phyloP scores from a whole-genome alignment of 352 stramenopile species.

The Aphanomyces invadans region DNA sequence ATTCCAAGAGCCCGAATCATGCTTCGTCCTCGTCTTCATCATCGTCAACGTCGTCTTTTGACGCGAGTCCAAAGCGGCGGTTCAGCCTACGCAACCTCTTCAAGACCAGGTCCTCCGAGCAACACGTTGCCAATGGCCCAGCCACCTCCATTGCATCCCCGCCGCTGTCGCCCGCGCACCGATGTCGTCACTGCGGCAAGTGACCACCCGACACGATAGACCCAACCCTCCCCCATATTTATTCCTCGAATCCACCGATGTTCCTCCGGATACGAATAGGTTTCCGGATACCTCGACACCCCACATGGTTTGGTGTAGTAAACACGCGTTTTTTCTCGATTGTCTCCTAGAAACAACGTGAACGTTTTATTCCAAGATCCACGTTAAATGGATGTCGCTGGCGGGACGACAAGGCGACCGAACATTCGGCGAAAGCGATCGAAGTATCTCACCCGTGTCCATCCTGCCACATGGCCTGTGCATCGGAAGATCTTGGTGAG shows the following conservation, averaged over 20 bases:
- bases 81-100: constrained; percentile 23
- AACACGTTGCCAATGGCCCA: neutral
- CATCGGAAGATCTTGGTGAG: too few species aligned
- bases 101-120: neutral
- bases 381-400: too few species aligned
- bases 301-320: too few species aligned
- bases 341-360: too few species aligned
- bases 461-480: too few species aligned
- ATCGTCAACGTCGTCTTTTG: neutral
- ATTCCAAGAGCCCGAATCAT: neutral
- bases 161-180: neutral
- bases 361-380: too few species aligned
- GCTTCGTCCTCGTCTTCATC: neutral
- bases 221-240: neutral
- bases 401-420: too few species aligned
- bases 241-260: neutral
- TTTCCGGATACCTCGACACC: neutral
- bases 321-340: too few species aligned
- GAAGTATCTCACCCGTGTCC: too few species aligned
- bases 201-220: neutral
- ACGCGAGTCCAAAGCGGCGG: constrained; percentile 2
- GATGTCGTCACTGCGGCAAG: constrained; percentile 4
- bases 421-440: too few species aligned
- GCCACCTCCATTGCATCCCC: neutral
- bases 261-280: neutral